Base-by-base conservation (phyloP, 2,329 filamentous ascomycete genomes). In the Colletotrichum godetiae region DNA sequence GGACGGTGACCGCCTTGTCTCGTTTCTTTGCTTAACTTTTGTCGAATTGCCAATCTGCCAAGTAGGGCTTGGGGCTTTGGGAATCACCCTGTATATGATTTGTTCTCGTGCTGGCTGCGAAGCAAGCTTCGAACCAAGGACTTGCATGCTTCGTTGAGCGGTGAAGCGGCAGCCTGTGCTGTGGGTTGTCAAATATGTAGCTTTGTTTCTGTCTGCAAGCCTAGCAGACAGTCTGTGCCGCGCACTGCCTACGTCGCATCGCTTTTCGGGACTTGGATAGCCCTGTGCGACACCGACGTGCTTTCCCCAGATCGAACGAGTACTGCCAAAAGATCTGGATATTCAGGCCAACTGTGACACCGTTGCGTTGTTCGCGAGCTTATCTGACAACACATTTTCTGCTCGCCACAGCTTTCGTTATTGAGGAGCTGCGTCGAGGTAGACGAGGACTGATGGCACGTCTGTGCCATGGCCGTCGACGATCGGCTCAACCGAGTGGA, bases 221-320 rank as follows among this genome's bases (percentile, higher is more conserved):
- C n/a, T 70, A 31, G 65, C 52, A 42, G 42, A 64, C 49, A 37
- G 67, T 66, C 67, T 65, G 70, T 70, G 60, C 65, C 70, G 68
- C 67, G 60, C 60, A 73, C 67, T 42, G 60, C 46, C 71, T 62
- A 46, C 59, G 59, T 64, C 27, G 70, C 66, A 69, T 72, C 53
- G 59, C 66, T 55, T 59, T 52, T 46, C 66, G 67, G 71, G 56
- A 73, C 71, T 71, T 73, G 67, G 71, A 64, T 70, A 64, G 12
- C 67, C 71, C 61, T 70, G 67, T 57, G 46, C 37, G 31, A 19
- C 61, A 31, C 37, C 70, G 31, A 33, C 46, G 52, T 67, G 52
- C 60, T 71, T 63, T 58, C 67, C 60, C 71, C 71, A 12, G 71
- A 66, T 52, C 27, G 68, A 66, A 60, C 49, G 58, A 60, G 19